Evolutionary conservation across 495 filamentous ascomycete genomes (phyloP).

Genomic region (Talaromyces proteolyticus): DNA sequence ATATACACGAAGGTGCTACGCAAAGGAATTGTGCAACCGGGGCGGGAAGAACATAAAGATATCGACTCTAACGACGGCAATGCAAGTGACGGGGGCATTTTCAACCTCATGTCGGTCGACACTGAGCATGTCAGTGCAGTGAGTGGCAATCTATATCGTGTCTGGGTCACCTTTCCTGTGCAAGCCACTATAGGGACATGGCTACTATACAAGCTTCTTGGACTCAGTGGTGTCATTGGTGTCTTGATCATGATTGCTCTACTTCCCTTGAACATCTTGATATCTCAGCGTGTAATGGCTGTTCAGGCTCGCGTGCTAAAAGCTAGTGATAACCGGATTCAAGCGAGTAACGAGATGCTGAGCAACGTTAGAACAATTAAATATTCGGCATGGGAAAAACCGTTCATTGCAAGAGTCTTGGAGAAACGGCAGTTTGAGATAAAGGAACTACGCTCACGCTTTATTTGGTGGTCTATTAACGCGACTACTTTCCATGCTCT

Average conservation of each 20-base stretch:
- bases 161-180: not conserved
- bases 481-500: not conserved
- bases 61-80: no score
- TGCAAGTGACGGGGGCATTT: not conserved
- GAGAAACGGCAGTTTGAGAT: constrained; percentile 64
- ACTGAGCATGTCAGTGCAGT: not conserved
- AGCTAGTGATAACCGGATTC: constrained; percentile 70
- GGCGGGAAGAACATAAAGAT: not conserved
- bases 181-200: not conserved
- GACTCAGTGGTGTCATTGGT: not conserved
- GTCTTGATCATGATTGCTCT: not conserved
- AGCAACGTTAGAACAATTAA: constrained; percentile 85
- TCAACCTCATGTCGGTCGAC: constrained; percentile 1
- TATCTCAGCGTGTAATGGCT: constrained; percentile 5
- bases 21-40: not conserved
- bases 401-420: constrained; percentile 71
- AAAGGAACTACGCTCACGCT: not conserved
- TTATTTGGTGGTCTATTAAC: not conserved
- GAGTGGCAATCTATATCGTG: not conserved
- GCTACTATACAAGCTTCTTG: constrained; percentile 1
- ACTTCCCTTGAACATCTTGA: not conserved
- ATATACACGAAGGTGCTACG: not conserved
- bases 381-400: constrained; percentile 70
- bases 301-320: constrained; percentile 74
- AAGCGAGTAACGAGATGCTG: constrained; percentile 70